phyloP scores from a whole-genome alignment of 2,329 filamentous ascomycete species.

The Ceratocystis alfenasii region DNA sequence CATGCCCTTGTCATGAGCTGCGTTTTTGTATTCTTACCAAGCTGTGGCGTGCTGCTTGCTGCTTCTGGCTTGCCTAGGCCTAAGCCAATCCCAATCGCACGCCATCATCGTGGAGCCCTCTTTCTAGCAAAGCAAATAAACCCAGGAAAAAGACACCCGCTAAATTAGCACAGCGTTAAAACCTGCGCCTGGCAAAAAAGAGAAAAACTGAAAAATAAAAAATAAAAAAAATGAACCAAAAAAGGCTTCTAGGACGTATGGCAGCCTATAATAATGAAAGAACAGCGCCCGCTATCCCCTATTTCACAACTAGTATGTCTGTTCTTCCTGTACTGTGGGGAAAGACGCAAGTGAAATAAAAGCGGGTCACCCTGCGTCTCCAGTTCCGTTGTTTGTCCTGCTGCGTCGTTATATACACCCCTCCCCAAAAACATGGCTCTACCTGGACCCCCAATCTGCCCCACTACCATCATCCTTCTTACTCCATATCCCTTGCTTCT shows the following conservation, averaged over 20 bases:
- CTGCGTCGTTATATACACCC: not conserved
- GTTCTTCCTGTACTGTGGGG: not conserved
- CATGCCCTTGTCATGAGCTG: not conserved
- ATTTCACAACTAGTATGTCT: not conserved
- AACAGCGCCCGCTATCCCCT: not conserved
- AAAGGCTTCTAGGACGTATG: not conserved
- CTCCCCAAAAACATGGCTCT: not conserved
- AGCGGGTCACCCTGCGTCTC: not conserved
- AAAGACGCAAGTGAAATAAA: not conserved
- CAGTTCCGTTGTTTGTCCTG: not conserved
- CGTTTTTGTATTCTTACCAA: not conserved
- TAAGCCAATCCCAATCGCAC: conserved; percentile 7
- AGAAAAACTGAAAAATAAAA: no score
- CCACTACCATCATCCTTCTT: not conserved
- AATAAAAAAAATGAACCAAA: not conserved
- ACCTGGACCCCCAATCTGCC: not conserved
- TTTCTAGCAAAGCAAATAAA: not conserved
- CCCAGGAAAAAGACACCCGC: not conserved
- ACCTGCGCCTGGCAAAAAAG: not conserved
- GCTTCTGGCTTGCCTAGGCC: no score
- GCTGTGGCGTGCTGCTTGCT: not conserved
- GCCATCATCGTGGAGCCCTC: conserved; percentile 3
- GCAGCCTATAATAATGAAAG: not conserved
- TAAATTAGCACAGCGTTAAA: not conserved
- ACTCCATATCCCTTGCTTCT: not conserved